Evolutionary conservation across 768 basidiomycete genomes (phyloP).

Genomic region (Trametes coccinea): DNA sequence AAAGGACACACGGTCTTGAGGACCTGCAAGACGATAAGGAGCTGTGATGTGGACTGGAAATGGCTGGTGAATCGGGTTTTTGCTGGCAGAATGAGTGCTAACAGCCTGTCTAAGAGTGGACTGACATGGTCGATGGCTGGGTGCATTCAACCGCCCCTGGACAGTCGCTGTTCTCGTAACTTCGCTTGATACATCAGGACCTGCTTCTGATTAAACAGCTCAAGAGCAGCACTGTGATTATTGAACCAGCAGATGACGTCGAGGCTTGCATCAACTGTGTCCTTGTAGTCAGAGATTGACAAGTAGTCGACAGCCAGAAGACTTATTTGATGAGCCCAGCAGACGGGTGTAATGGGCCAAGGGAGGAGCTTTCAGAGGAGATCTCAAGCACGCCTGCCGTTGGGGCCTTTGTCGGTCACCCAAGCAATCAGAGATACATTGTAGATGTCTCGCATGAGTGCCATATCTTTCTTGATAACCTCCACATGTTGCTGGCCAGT

Average conservation of each 20-base stretch:
- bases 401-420: conserved; percentile 21
- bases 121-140: too few relatives aligned
- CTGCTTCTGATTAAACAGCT: conserved; percentile 22
- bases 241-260: conserved; percentile 34
- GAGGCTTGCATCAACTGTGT: conserved; percentile 1
- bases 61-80: conserved; percentile 20
- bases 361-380: neutral
- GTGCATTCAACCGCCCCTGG: too few relatives aligned
- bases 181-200: neutral
- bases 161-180: too few relatives aligned
- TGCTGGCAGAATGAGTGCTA: neutral
- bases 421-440: conserved; percentile 6
- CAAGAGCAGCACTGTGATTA: conserved; percentile 28
- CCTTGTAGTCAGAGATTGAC: neutral
- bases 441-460: conserved; percentile 4
- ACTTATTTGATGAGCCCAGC: conserved; percentile 30
- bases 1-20: neutral
- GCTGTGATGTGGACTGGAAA: conserved; percentile 4
- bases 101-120: neutral
- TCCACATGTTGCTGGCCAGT: conserved; percentile 12
- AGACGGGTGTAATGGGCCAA: conserved; percentile 10
- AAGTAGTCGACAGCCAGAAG: conserved; percentile 31
- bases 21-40: conserved; percentile 3
- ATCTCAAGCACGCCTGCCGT: conserved; percentile 16
- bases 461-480: conserved; percentile 15